These are phyloP conservation scores for Meyerozyma guilliermondii DNA, from an alignment of 1,139 yeast genomes.

Conservation along the genomic window DNA sequence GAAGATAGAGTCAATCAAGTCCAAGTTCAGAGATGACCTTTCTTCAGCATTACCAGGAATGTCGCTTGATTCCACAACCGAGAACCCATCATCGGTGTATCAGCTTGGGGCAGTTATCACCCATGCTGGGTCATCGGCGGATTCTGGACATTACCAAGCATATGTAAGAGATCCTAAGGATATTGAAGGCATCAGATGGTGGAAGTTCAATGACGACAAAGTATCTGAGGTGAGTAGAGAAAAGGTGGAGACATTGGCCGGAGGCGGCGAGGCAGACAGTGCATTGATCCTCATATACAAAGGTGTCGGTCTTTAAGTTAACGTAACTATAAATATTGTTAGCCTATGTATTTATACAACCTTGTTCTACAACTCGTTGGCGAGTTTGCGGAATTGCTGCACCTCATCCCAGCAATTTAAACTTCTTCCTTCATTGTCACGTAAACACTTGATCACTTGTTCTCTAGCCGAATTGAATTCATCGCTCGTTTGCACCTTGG, in stretches of 20 bases:
- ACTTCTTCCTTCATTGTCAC: slow-evolving; percentile 64
- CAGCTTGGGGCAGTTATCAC: slow-evolving; percentile 81
- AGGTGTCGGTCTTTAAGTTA: slow-evolving; percentile 53
- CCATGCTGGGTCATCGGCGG: slow-evolving; percentile 94
- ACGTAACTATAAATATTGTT: background rate
- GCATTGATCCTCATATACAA: slow-evolving; percentile 85
- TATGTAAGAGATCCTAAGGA: slow-evolving; percentile 71
- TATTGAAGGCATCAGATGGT: slow-evolving; percentile 72
- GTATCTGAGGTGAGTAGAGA: slow-evolving; percentile 75
- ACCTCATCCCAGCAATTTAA: slow-evolving; percentile 89
- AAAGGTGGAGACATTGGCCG: slow-evolving; percentile 79
- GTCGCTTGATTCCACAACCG: slow-evolving; percentile 44
- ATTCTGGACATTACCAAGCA: slow-evolving; percentile 95
- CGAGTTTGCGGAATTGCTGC: slow-evolving; percentile 59
- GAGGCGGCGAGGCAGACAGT: slow-evolving; percentile 97
- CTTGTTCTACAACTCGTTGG: slow-evolving; percentile 23
- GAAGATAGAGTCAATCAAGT: slow-evolving; percentile 40
- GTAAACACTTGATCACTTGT: slow-evolving; percentile 60
- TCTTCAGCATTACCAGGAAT: slow-evolving; percentile 31
- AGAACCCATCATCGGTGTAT: slow-evolving; percentile 84
- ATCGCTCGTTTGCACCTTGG: slow-evolving; percentile 27
- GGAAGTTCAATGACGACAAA: slow-evolving; percentile 90
- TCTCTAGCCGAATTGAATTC: slow-evolving; percentile 44
- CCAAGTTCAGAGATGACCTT: slow-evolving; percentile 43
- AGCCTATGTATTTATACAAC: background rate